Evolutionary conservation across 2,329 filamentous ascomycete species (phyloP).

Genomic region (Claviceps sp.): DNA sequence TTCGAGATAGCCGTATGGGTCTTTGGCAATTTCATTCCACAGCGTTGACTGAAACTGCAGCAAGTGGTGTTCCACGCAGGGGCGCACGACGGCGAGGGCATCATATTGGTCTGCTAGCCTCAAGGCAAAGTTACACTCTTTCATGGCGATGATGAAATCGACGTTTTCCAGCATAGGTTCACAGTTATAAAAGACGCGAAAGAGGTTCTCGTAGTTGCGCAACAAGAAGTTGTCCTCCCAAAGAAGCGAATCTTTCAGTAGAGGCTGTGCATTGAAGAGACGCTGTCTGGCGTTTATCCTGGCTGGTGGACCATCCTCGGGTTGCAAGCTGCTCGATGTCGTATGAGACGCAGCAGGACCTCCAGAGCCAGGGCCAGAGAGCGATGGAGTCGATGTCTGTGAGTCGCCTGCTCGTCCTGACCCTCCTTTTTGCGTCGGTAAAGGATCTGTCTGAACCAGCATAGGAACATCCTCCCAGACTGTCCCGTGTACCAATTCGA

Average conservation of each 20-base stretch:
- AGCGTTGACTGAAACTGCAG: slow-evolving; percentile 21
- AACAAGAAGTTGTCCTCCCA: slow-evolving; percentile 54
- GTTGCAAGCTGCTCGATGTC: slow-evolving; percentile 6
- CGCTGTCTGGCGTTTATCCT: slow-evolving; percentile 31
- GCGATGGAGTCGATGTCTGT: too few relatives aligned
- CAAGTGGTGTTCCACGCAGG: too few relatives aligned
- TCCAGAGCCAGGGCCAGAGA: slow-evolving; percentile 21
- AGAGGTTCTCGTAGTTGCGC: slow-evolving; percentile 83
- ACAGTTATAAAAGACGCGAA: slow-evolving; percentile 35
- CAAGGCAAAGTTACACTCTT: slow-evolving; percentile 83
- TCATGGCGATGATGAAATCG: slow-evolving; percentile 85
- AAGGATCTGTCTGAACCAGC: too few relatives aligned
- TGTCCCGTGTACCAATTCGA: slow-evolving; percentile 68
- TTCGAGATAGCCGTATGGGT: slow-evolving; percentile 82
- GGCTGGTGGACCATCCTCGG: slow-evolving; percentile 25
- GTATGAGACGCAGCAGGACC: slow-evolving; percentile 6
- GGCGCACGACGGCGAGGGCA: too few relatives aligned
- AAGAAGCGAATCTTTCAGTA: too few relatives aligned
- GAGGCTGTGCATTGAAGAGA: too few relatives aligned
- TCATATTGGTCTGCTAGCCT: too few relatives aligned
- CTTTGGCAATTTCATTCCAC: slow-evolving; percentile 95
- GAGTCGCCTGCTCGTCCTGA: too few relatives aligned
- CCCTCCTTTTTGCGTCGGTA: too few relatives aligned
- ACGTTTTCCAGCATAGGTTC: slow-evolving; percentile 66
- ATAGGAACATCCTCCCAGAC: slow-evolving; percentile 32